These are phyloP conservation scores for Davidsoniella australis DNA, from an alignment of 2,329 filamentous ascomycete species.

Conservation along the genomic window DNA sequence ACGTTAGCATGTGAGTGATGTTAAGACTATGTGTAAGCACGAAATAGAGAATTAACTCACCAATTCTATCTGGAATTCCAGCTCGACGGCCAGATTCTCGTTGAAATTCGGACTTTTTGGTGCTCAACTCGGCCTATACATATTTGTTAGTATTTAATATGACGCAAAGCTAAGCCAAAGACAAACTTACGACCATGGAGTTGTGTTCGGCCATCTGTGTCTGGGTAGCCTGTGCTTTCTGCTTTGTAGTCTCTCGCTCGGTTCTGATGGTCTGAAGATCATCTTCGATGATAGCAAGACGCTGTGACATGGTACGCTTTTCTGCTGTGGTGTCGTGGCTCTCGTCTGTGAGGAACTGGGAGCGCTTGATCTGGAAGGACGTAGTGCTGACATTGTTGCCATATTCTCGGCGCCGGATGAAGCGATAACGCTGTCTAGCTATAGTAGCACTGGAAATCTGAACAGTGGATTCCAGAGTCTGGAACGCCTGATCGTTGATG, in stretches of 20 bases:
- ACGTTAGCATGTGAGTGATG: not conserved
- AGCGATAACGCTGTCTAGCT: conserved; percentile 42
- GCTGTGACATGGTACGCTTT: conserved; percentile 42
- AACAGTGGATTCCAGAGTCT: conserved; percentile 39
- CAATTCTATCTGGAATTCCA: conserved; percentile 53
- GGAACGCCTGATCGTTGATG: conserved; percentile 49
- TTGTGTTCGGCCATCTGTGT: not conserved
- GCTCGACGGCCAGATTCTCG: conserved; percentile 46
- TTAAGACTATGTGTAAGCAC: not conserved
- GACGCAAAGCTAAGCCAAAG: not conserved
- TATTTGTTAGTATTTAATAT: conserved; percentile 14
- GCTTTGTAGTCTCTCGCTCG: conserved; percentile 21
- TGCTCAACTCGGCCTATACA: conserved; percentile 30
- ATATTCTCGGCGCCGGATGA: conserved; percentile 64
- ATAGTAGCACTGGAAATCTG: conserved; percentile 55
- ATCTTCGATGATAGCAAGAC: conserved; percentile 26
- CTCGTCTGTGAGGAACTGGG: conserved; percentile 57
- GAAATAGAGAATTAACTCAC: conserved; percentile 25
- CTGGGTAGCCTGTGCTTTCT: not conserved
- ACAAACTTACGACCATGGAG: not conserved
- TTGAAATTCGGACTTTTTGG: conserved; percentile 52
- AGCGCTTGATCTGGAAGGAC: conserved; percentile 41
- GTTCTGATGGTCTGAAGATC: conserved; percentile 23
- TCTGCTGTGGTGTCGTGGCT: conserved; percentile 53
- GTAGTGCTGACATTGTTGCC: conserved; percentile 50